Base-by-base conservation (phyloP, 768 basidiomycete species). In the Leccinum arenicola region DNA sequence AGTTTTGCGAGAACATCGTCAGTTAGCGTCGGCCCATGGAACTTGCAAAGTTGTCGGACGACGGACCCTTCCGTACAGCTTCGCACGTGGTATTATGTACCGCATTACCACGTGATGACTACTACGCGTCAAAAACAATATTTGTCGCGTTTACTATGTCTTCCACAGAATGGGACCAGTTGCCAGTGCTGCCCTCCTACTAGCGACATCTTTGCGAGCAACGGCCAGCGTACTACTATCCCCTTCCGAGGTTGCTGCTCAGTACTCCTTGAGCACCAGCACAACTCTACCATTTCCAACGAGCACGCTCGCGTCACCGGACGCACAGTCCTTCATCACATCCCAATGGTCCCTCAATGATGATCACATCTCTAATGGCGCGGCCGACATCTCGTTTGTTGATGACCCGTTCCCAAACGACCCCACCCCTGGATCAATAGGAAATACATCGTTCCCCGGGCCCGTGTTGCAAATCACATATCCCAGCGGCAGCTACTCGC, bases 251-350 rank as follows among this genome's bases (percentile, higher is more conserved):
- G 66, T 86, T 38, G 84, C 85, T 29, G 72, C 80, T 1, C 77
- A 74, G 59, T 87, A 80, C 68, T 75, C 76, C 11, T 79, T 88
- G 52, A 74, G 83, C 12, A 83, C 84, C 2, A 85, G 83, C 68
- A 89, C 88, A 3, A 68, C 75, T 5, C 70, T 90, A 15, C 81
- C 87, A 4, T 91, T 87, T 66, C 89, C 89, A 23, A 78, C 83
- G 5, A 77, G 83, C 4, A 87, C 86, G 0, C 80, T 81, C 58
- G 67, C 77, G n/a, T 74, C 80, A 38, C 64, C 68, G 29, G 79
- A 84, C 54, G 71, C 89, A 1, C 77, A 82, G 60, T 70, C 74
- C 0, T 78, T 84, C 61, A 70, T 90, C 9, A 73, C 77, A 21
- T 78, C 80, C 9, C 70, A 79, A 25, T 91, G 89, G 89, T 80